Conservation (phyloP, 257 asterid species). For the Solanum sitiens region DNA sequence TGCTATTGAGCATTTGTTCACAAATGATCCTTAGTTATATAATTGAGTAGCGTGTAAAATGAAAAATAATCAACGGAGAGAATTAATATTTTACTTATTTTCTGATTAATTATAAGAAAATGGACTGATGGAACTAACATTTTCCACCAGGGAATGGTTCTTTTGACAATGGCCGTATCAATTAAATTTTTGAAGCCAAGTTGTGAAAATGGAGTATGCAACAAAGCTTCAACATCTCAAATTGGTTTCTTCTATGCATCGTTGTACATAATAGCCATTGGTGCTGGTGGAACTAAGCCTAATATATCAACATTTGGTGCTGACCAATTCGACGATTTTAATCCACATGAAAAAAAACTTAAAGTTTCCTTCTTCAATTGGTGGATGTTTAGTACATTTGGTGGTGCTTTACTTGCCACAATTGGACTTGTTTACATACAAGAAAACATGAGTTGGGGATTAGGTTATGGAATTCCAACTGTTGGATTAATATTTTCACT, state of each 20-base stretch:
- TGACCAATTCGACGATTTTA: slow-evolving; percentile 74
- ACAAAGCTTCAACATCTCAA: slow-evolving; percentile 46
- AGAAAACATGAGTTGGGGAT: slow-evolving; percentile 78
- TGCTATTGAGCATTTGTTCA: not conserved
- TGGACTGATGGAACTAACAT: not conserved
- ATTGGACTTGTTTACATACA: slow-evolving; percentile 76
- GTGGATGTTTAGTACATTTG: slow-evolving; percentile 90
- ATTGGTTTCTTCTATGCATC: slow-evolving; percentile 67
- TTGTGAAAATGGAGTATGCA: slow-evolving; percentile 60
- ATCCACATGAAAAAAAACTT: slow-evolving; percentile 52
- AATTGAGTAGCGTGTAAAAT: not conserved
- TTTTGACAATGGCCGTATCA: slow-evolving; percentile 66
- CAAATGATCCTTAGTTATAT: no score
- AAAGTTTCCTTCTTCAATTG: slow-evolving; percentile 81
- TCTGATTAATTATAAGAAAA: not conserved
- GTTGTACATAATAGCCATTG: slow-evolving; percentile 69
- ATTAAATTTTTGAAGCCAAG: slow-evolving; percentile 47
- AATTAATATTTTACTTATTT: not conserved
- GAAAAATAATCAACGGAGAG: not conserved
- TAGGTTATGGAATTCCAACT: slow-evolving; percentile 78
- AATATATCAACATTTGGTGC: slow-evolving; percentile 91
- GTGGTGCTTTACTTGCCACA: slow-evolving; percentile 64
- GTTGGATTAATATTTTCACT: slow-evolving; percentile 48
- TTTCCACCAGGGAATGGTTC: slow-evolving; percentile 62
- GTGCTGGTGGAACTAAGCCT: slow-evolving; percentile 88